Base-by-base conservation (phyloP, 2,329 filamentous ascomycete species). In the Nothophaeocryptopus gaeumannii region DNA sequence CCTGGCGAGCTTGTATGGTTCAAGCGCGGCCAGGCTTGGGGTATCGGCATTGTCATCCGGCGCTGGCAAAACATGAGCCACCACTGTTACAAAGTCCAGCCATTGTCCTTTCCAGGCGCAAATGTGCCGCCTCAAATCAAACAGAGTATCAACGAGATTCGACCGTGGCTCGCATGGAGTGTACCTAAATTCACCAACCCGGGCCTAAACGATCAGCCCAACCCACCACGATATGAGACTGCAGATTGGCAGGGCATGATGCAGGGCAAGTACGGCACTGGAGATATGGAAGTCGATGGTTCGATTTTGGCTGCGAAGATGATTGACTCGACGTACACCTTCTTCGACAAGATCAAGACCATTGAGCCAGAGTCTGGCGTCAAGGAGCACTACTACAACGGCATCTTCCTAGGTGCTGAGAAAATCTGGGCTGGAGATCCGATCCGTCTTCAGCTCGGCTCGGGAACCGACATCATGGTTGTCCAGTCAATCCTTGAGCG, bases 361-460 rank as follows among this genome's bases (percentile, higher is more conserved):
- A 58, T 64, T 1, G 60, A 71, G 1, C 64, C 67, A 2, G 62
- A 65, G 15, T 63, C 66, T 5, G 70, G 70, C 11, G 51, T 64
- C 2, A 54, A 51, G 9, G 70, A 76, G 47, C 72, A 75, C 39
- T 69, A 74, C 46, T 82, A 76, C 63, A 76, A 77, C 49, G 78
- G 77, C 30, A 69, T 82, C 42, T 83, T 74, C 61, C 63, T 82
- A 0, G 80, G 80, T 5, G 78, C 75, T 1, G 80, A 83, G 59
- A 82, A 82, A 63, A 71, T 82, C 15, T 83, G 79, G 77, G 65
- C 75, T 14, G 78, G 79, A n/a, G 80, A 83, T 39, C 72, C 78
- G 1, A 70, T 82, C 11, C 76, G 80, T n/a, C 64, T 82, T 5
- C 68, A 70, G 5, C 65, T 70, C 11, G 70, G 67, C n/a, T 64